Conservation (phyloP, 768 basidiomycete genomes). For the Antrodiella citrinella region DNA sequence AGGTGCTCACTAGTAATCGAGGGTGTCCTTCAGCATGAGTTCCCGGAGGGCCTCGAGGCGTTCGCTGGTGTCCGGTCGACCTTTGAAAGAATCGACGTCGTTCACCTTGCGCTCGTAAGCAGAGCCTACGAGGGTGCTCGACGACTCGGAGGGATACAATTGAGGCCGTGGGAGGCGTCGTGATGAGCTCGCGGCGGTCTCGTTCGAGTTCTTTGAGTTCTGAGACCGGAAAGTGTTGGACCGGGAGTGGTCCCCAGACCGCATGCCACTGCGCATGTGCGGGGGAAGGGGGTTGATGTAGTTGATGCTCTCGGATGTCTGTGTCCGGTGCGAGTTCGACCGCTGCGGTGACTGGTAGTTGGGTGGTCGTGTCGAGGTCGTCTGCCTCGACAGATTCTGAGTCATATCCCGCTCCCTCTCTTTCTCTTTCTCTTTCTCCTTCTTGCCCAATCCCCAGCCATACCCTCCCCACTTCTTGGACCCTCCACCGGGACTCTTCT, state of each 20-base stretch:
- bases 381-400: conserved; percentile 25
- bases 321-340: background rate
- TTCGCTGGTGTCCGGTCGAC: conserved; percentile 49
- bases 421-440: conserved; percentile 28
- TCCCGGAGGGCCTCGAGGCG: conserved; percentile 55
- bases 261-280: background rate
- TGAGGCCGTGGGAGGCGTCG: conserved; percentile 24
- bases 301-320: background rate
- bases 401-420: conserved; percentile 23
- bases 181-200: conserved; percentile 1
- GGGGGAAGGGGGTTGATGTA: conserved; percentile 8
- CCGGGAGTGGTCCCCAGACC: conserved; percentile 3
- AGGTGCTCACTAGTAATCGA: conserved; percentile 67
- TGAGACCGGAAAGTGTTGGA: conserved; percentile 11
- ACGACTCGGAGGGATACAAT: conserved; percentile 51
- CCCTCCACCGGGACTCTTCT: conserved; percentile 12
- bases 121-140: conserved; percentile 69
- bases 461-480: conserved; percentile 46
- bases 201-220: background rate
- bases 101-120: conserved; percentile 62
- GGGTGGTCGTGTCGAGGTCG: conserved; percentile 17
- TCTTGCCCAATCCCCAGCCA: conserved; percentile 59
- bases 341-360: conserved; percentile 13
- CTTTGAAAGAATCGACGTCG: conserved; percentile 47
- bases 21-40: conserved; percentile 55